Base-by-base conservation (phyloP, 108 stramenopile species). In the Aurantiochytrium sp. region DNA sequence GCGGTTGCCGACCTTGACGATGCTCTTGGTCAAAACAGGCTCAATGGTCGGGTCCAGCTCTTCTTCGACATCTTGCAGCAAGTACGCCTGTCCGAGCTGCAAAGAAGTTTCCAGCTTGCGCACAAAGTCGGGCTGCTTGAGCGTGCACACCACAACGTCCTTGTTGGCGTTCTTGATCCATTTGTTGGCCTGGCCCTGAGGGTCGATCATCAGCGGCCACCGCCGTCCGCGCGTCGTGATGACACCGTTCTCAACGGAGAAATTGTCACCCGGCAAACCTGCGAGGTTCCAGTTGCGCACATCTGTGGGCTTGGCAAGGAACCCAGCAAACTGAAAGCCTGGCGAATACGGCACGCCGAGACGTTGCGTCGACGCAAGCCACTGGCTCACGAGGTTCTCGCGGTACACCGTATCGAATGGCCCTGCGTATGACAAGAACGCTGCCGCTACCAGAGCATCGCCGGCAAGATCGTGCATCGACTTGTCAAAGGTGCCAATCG, bases 141-240 rank as follows among this genome's bases (percentile, higher is more conserved):
- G 92, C 42, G 94, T 94, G 21, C 93, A 91, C 16, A 95, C 91
- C 18, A 83, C 58, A 58, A 95, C 76, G 5, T 42, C 55, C 12
- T 91, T 93, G 72, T 95, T 93, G 92, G 94, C 91, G 10, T 90
- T 91, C 89, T 91, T 91, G 44, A 95, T 89, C 95, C 95, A 95
- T 55, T 91, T 92, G 83, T 95, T 95, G 25, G 95, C 95, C 92
- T 95, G 95, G 18, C 92, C 92, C 88, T 93, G 92, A 25, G 95
- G 95, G 49, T 95, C 95, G 51, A 95, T 93, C 94, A 95, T 95
- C 28, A 95, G 91, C 42, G 95, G 95, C 95, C 95, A 95, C 16
- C 95, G 88, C 25, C 91, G 88, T 4, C 94, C 93, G 12, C 94
- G 91, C 18, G 93, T 94, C 4, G 93, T 92, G 71, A 95, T 94